Conservation (phyloP, 2,329 filamentous ascomycete genomes). For the Leptographium galeiforme region DNA sequence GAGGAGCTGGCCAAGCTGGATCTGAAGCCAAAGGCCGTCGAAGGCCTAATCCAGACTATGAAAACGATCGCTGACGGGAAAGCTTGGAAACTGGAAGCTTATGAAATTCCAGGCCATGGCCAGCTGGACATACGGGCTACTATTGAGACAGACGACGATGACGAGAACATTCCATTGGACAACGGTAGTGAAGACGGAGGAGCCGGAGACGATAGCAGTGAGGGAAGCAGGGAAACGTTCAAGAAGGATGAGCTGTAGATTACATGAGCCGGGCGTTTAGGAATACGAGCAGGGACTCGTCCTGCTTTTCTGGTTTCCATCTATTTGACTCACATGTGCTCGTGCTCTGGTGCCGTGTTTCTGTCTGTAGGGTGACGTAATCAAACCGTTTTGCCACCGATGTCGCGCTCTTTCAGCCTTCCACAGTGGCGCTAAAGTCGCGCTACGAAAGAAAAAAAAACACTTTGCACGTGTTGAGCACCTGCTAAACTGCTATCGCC, state of each 20-base stretch:
- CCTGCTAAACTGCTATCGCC: neutral
- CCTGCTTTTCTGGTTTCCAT: too few relatives aligned
- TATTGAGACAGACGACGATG: constrained; percentile 36
- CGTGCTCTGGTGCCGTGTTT: neutral
- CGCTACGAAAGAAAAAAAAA: neutral
- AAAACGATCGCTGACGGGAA: constrained; percentile 55
- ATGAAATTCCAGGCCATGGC: constrained; percentile 48
- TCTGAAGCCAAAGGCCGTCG: constrained; percentile 52
- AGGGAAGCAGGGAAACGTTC: constrained; percentile 30
- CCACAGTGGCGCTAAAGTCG: neutral
- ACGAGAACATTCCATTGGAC: constrained; percentile 5
- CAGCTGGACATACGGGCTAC: constrained; percentile 57
- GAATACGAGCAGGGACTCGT: too few relatives aligned
- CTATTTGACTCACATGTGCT: neutral
- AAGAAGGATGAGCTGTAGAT: constrained; percentile 38
- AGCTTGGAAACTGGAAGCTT: constrained; percentile 69
- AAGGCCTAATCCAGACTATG: constrained; percentile 55
- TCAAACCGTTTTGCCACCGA: neutral
- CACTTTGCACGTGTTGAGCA: neutral
- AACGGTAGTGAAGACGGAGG: neutral
- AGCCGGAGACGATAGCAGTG: constrained; percentile 12
- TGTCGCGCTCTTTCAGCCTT: neutral
- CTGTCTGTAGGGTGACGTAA: neutral
- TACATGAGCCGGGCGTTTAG: neutral
- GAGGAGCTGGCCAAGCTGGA: constrained; percentile 57